Percentiles rank a stretch among this genome's conserved stretches.
Conservation (phyloP, 495 filamentous ascomycete genomes). For the Trichocladium antarcticum region DNA sequence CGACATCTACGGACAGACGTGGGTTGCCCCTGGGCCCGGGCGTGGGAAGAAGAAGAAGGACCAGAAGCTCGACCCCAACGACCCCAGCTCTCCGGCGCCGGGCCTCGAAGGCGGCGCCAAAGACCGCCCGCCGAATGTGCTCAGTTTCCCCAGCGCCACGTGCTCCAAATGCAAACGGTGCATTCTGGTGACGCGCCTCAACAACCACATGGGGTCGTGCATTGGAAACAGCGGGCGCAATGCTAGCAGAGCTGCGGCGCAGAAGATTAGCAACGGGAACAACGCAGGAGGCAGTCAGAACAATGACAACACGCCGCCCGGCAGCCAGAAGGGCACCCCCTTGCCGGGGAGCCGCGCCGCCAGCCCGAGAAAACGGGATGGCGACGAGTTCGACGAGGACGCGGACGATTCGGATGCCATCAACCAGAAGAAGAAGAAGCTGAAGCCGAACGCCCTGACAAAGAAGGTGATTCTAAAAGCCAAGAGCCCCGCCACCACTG, state of each 20-base stretch:
- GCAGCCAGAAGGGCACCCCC: slow-evolving; percentile 50
- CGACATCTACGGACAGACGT: slow-evolving; percentile 77
- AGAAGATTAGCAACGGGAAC: slow-evolving; percentile 44
- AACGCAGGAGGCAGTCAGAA: slow-evolving; percentile 38
- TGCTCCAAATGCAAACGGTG: slow-evolving; percentile 45
- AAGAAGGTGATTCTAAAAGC: slow-evolving; percentile 44
- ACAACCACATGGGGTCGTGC: slow-evolving; percentile 73
- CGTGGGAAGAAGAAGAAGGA: slow-evolving; percentile 52
- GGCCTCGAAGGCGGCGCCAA: slow-evolving; percentile 39
- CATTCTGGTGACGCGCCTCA: slow-evolving; percentile 44
- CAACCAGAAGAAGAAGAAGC: slow-evolving; percentile 46
- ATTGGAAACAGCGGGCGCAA: slow-evolving; percentile 64
- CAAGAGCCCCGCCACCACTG: slow-evolving; percentile 20
- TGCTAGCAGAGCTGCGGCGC: slow-evolving; percentile 47
- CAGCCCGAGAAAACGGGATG: slow-evolving; percentile 43
- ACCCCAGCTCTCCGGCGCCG: slow-evolving; percentile 35
- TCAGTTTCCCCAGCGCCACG: slow-evolving; percentile 52
- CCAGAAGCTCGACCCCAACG: slow-evolving; percentile 42
- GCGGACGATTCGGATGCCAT: slow-evolving; percentile 39
- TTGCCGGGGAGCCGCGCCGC: slow-evolving; percentile 36
- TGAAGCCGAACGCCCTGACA: slow-evolving; percentile 24
- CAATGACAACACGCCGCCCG: slow-evolving; percentile 44
- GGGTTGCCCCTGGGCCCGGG: slow-evolving; percentile 41
- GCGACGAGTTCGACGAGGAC: slow-evolving; percentile 40
- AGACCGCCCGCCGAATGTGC: slow-evolving; percentile 40